Evolutionary conservation across 2,329 filamentous ascomycete genomes (phyloP).

Genomic region (Xylariaceae sp.): DNA sequence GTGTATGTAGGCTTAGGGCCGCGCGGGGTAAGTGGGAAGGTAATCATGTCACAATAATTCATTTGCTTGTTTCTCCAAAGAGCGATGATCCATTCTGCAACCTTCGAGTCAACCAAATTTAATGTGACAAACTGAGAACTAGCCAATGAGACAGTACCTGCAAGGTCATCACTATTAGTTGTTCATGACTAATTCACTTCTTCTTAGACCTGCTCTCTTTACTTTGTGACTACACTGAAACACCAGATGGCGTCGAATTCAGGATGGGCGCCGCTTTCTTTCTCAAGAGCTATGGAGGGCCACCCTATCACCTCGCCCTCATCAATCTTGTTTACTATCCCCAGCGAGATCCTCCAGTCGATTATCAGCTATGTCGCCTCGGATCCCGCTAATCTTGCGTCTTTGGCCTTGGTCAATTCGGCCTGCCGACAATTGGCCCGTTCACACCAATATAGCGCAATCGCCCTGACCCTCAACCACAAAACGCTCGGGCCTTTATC

Average conservation of each 20-base stretch:
- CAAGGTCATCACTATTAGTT: too few species aligned
- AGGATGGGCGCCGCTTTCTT: not conserved
- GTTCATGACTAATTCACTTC: too few species aligned
- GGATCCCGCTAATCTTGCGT: constrained; percentile 2
- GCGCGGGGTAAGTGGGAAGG: too few species aligned
- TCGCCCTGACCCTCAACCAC: constrained; percentile 1
- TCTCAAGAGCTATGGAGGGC: constrained; percentile 5
- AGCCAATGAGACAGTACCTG: too few species aligned
- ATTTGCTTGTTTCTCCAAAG: too few species aligned
- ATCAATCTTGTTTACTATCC: constrained; percentile 6
- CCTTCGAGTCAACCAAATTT: too few species aligned
- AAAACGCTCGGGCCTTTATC: not conserved
- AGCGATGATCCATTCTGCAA: too few species aligned
- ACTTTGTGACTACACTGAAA: too few species aligned
- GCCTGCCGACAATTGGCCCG: constrained; percentile 9
- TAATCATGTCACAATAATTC: too few species aligned
- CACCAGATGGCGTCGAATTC: not conserved
- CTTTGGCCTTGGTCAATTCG: constrained; percentile 9
- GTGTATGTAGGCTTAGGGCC: too few species aligned
- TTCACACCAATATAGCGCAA: constrained; percentile 3
- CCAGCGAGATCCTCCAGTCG: constrained; percentile 2
- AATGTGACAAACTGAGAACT: too few species aligned
- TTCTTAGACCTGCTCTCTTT: too few species aligned
- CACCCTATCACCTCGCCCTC: not conserved
- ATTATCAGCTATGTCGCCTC: constrained; percentile 6